phyloP scores from a whole-genome alignment of 305 asterid genomes.

The Solanum aculeatissimum region DNA sequence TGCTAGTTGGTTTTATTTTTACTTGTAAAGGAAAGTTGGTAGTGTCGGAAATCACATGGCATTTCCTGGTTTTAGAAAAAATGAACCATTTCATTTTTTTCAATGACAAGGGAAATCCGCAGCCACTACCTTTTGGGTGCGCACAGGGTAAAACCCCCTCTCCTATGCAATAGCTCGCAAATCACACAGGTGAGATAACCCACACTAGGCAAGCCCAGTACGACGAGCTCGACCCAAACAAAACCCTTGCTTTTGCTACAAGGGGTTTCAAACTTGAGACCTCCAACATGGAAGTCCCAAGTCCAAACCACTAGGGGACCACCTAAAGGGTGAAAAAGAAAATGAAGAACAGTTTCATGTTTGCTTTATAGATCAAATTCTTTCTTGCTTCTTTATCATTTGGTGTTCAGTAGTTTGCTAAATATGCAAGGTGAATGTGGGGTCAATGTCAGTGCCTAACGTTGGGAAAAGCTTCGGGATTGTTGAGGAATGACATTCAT shows the following conservation, averaged over 20 bases:
- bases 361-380: not conserved
- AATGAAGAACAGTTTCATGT: not conserved
- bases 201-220: too few species aligned
- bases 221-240: too few species aligned
- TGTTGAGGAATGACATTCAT: not conserved
- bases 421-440: not conserved
- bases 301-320: too few species aligned
- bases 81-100: not conserved
- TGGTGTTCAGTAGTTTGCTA: not conserved
- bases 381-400: not conserved
- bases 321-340: too few species aligned
- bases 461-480: not conserved
- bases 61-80: not conserved
- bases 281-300: too few species aligned
- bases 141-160: too few species aligned
- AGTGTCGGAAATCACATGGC: not conserved
- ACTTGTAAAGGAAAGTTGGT: not conserved
- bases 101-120: too few species aligned
- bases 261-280: too few species aligned
- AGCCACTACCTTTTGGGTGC: too few species aligned
- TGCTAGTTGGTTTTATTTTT: not conserved
- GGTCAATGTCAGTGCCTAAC: not conserved
- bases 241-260: too few species aligned
- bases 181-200: too few species aligned
- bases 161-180: too few species aligned